A percentile compares a stretch with the other conserved stretches of the same genome.
Conservation (phyloP, 345 rosid genomes). For the Hibiscus tridactylites region DNA sequence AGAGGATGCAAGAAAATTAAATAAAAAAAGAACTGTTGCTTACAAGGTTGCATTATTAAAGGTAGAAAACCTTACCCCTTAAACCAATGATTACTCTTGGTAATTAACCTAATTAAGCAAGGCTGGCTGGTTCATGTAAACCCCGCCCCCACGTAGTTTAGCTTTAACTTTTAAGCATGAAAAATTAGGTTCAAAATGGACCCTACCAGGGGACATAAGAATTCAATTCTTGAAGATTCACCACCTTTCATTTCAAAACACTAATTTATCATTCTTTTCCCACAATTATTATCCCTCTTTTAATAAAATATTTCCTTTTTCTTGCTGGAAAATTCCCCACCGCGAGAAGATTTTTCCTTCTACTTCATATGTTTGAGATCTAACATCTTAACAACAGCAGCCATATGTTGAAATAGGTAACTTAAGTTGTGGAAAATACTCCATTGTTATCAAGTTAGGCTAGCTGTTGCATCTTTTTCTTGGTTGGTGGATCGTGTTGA, state of each 20-base stretch:
- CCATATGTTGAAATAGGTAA: background rate
- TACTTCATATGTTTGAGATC: background rate
- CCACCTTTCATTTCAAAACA: too few species aligned
- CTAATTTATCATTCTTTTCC: background rate
- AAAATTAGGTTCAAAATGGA: constrained; percentile 8
- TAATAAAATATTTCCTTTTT: background rate
- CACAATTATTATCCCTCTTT: background rate
- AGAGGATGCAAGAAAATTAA: background rate
- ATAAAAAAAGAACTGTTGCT: background rate
- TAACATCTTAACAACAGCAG: background rate
- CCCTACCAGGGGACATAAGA: constrained; percentile 18
- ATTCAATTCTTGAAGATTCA: constrained; percentile 3
- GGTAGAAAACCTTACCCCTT: background rate
- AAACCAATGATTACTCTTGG: background rate
- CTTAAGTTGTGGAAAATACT: background rate
- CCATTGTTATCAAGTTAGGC: too few species aligned
- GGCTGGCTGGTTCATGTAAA: constrained; percentile 8
- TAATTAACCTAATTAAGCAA: background rate
- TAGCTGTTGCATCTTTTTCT: background rate
- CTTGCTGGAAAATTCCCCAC: constrained; percentile 4
- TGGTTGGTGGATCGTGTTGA: background rate
- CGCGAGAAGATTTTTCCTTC: too few species aligned
- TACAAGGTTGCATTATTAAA: background rate
- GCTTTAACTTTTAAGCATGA: background rate
- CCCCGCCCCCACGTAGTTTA: background rate